These are phyloP conservation scores for Fusarium sp. DNA, from an alignment of 2,329 filamentous ascomycete species.

Conservation along the genomic window DNA sequence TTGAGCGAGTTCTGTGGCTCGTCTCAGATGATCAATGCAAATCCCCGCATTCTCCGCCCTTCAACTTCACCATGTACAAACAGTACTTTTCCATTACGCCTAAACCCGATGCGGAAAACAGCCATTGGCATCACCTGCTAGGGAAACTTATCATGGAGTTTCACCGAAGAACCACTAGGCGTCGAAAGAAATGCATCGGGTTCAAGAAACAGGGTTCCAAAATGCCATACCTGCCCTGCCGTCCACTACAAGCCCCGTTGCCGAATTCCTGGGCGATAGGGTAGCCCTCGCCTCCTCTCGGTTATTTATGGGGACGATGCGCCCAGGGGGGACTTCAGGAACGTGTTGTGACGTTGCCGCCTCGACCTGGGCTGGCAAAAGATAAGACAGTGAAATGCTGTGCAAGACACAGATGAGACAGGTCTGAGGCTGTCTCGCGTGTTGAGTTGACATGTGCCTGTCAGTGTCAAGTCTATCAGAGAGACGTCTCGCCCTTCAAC, in stretches of 20 bases:
- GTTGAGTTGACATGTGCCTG: slow-evolving; percentile 1
- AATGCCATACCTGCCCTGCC: background rate
- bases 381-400: background rate
- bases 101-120: slow-evolving; percentile 19
- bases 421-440: background rate
- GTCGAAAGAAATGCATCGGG: background rate
- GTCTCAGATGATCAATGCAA: slow-evolving; percentile 1
- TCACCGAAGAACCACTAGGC: background rate
- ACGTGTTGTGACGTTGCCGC: slow-evolving; percentile 14
- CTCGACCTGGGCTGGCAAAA: background rate
- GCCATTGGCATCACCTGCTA: slow-evolving; percentile 15
- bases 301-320: slow-evolving; percentile 31
- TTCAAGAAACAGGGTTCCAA: background rate
- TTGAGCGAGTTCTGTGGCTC: slow-evolving; percentile 1
- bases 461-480: background rate
- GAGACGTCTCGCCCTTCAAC: background rate
- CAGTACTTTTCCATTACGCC: background rate
- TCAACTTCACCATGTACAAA: background rate
- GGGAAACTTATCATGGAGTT: background rate
- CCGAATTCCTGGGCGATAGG: slow-evolving; percentile 1
- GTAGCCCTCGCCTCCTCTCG: background rate
- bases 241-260: background rate
- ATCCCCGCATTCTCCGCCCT: slow-evolving; percentile 18
- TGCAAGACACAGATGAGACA: background rate
- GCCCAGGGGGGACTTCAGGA: slow-evolving; percentile 2